Base-by-base conservation (phyloP, 768 basidiomycete species). In the Tylopilus vinaceipallidus region DNA sequence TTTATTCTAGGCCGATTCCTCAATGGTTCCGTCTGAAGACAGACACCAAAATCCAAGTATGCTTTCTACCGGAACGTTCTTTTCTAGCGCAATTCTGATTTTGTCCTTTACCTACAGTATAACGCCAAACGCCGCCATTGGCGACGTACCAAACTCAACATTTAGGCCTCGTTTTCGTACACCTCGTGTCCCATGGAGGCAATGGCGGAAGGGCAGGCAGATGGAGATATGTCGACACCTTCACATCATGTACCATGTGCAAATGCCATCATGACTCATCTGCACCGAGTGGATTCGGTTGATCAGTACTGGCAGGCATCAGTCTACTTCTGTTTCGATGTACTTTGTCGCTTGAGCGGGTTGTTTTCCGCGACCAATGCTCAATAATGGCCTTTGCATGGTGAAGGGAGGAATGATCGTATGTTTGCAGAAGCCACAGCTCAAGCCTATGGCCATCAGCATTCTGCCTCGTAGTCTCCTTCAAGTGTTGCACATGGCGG, bases 1-100 rank as follows among this genome's bases (percentile, higher is more conserved):
- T 32, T 45, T 30, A 26, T 42, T 50, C 34, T 47, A 93, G 91
- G 69, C 97, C 95, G 55, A 98, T 99, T 54, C 97, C 95, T 58
- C 95, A 98, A 68, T 99, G 95, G 95, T 98, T 97, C 84, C 92
- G 94, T 59, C 78, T 95, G 55, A 98, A 97, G 82, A 83, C 89
- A 63, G 95, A 93, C 71, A 88, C 88, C 56, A 95, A 97, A 80
- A 95, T 91, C 61, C 89, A 92, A 75, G 90, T 90, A 63, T 62
- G 64, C 52, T 11, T 22, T 26, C 9, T 4, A n/a, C n/a, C 20
- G 33, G 27, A n/a, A 33, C 38, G 22, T 9, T 6, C 14, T 13
- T 14, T 4, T 37, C 23, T 29, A 27, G 35, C 34, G 32, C 11
- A 29, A n/a, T 6, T n/a, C 42, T 57, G 35, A 57, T 4, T 24